phyloP scores from a whole-genome alignment of 2,329 filamentous ascomycete genomes.

The Apiospora koreana region DNA sequence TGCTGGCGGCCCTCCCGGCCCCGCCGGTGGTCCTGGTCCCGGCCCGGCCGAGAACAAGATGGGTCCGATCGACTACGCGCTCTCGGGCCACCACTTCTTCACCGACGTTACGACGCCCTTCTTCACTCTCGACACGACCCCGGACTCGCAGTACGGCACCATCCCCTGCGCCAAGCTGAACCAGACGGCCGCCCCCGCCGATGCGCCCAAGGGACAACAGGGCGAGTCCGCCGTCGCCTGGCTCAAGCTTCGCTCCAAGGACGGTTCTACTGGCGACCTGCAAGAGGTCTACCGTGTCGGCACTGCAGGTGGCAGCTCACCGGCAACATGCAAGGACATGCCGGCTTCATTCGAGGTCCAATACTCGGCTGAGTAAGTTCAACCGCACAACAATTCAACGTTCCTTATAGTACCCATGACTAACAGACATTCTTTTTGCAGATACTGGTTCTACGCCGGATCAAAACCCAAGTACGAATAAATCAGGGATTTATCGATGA shows the following conservation, averaged over 20 bases:
- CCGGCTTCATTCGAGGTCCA: conserved; percentile 67
- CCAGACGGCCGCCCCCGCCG: conserved; percentile 61
- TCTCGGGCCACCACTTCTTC: conserved; percentile 85
- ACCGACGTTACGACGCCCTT: conserved; percentile 67
- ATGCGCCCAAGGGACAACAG: conserved; percentile 58
- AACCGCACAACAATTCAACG: conserved; percentile 13
- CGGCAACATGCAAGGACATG: conserved; percentile 70
- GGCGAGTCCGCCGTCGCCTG: conserved; percentile 75
- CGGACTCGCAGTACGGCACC: conserved; percentile 56
- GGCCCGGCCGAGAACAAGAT: conserved; percentile 33
- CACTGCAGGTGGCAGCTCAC: conserved; percentile 79
- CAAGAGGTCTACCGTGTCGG: conserved; percentile 80
- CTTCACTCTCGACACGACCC: conserved; percentile 71
- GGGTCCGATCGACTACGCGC: conserved; percentile 60
- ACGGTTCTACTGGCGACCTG: conserved; percentile 61
- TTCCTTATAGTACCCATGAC: background rate
- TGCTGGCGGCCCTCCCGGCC: conserved; percentile 16
- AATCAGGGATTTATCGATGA: conserved; percentile 12
- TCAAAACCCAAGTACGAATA: conserved; percentile 15
- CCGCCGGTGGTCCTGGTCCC: background rate
- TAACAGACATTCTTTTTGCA: conserved; percentile 15
- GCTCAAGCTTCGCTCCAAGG: conserved; percentile 67
- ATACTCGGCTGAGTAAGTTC: conserved; percentile 80
- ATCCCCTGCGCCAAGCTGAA: conserved; percentile 64
- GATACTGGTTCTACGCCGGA: conserved; percentile 32